Percentiles rank a stretch among this genome's conserved stretches.
These are phyloP conservation scores for Xylariaceae sp. DNA, from an alignment of 2,329 filamentous ascomycete species.

Conservation along the genomic window DNA sequence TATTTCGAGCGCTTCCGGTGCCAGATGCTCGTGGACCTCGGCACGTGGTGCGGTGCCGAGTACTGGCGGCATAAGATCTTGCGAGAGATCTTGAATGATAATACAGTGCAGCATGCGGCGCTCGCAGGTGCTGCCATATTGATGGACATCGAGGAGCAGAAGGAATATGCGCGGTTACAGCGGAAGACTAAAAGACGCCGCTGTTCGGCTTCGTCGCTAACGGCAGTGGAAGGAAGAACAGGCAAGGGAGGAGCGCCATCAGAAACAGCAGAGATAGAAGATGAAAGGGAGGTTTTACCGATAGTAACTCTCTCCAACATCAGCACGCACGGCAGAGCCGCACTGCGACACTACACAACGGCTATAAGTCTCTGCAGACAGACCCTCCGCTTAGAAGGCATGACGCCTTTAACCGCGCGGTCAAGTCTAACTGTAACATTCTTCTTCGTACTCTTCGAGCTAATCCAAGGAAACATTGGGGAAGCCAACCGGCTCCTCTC, in stretches of 20 bases:
- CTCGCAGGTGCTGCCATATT: constrained; percentile 32
- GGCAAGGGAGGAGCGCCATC: neutral
- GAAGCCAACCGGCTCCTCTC: constrained; percentile 29
- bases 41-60: constrained; percentile 29
- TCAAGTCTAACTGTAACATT: constrained; percentile 31
- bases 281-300: neutral
- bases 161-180: neutral
- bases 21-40: constrained; percentile 31
- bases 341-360: constrained; percentile 32
- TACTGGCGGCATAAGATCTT: constrained; percentile 31
- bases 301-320: neutral
- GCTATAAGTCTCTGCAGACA: constrained; percentile 30
- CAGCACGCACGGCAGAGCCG: constrained; percentile 21
- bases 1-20: constrained; percentile 35
- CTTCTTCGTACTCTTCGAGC: constrained; percentile 35
- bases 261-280: neutral
- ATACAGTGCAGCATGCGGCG: constrained; percentile 32
- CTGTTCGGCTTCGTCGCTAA: neutral
- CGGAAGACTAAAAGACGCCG: neutral
- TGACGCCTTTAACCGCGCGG: constrained; percentile 24
- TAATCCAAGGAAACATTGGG: constrained; percentile 32
- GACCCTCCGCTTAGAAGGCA: constrained; percentile 19
- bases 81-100: constrained; percentile 28
- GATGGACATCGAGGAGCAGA: constrained; percentile 29
- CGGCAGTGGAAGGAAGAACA: neutral